Conservation (phyloP, 2,329 filamentous ascomycete genomes). For the Trichocomaceae sp. region DNA sequence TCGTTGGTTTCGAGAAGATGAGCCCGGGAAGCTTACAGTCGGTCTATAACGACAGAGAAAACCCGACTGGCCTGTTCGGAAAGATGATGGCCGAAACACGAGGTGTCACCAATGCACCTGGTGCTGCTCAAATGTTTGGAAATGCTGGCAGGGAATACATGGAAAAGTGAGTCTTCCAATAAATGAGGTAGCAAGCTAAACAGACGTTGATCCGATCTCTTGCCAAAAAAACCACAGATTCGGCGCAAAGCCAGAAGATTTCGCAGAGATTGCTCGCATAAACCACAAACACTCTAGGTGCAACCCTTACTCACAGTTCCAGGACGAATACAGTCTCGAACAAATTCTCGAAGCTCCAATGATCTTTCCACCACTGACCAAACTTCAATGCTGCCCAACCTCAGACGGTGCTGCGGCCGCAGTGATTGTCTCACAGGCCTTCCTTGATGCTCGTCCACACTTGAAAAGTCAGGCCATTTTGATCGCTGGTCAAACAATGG, state of each 20-base stretch:
- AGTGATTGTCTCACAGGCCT: constrained; percentile 79
- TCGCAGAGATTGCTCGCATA: constrained; percentile 86
- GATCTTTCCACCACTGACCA: constrained; percentile 83
- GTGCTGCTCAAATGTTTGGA: constrained; percentile 88
- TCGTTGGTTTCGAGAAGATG: constrained; percentile 98
- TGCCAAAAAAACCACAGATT: constrained; percentile 47
- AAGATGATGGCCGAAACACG: constrained; percentile 78
- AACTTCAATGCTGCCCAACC: constrained; percentile 97
- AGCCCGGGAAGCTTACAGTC: constrained; percentile 77
- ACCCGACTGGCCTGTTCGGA: constrained; percentile 64
- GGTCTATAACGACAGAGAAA: constrained; percentile 78
- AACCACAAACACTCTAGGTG: constrained; percentile 88
- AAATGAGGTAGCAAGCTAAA: too few relatives aligned
- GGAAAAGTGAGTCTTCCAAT: constrained; percentile 61
- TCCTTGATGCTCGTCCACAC: constrained; percentile 78
- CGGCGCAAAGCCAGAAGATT: constrained; percentile 76
- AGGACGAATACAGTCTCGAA: constrained; percentile 79
- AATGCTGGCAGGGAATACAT: constrained; percentile 93
- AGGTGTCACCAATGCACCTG: constrained; percentile 73
- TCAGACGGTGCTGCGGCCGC: constrained; percentile 87
- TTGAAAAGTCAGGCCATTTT: constrained; percentile 75
- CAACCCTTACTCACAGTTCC: constrained; percentile 98
- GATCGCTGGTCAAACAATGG: constrained; percentile 79
- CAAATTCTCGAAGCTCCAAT: constrained; percentile 69
- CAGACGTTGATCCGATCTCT: background rate